phyloP scores from a whole-genome alignment of 768 basidiomycete genomes.

The Podaxis sp. region DNA sequence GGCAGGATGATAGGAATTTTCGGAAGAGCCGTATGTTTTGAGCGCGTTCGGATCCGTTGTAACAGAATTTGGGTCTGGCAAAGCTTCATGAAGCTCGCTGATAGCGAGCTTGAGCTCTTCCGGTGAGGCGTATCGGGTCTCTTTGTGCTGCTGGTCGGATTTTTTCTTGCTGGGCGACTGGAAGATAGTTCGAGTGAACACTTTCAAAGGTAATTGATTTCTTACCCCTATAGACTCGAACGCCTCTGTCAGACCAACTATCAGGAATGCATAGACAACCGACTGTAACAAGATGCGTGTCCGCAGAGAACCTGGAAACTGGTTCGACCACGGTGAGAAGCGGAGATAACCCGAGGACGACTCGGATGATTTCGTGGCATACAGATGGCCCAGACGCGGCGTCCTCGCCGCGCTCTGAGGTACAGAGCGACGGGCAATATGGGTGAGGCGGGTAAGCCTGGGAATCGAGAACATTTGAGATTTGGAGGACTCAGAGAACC shows the following conservation, averaged over 20 bases:
- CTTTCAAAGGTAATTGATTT: neutral
- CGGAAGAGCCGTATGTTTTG: slow-evolving; percentile 61
- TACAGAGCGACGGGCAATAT: neutral
- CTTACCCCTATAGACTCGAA: slow-evolving; percentile 24
- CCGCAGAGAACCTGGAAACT: slow-evolving; percentile 33
- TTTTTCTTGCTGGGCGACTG: slow-evolving; percentile 5
- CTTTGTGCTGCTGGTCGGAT: slow-evolving; percentile 8
- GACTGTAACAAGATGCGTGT: slow-evolving; percentile 36
- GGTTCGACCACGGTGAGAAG: slow-evolving; percentile 42
- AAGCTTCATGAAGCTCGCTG: slow-evolving; percentile 43
- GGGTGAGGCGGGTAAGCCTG: neutral
- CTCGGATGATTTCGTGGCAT: slow-evolving; percentile 7
- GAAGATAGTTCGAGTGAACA: slow-evolving; percentile 5
- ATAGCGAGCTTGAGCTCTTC: slow-evolving; percentile 52
- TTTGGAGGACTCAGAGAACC: neutral
- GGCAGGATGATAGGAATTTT: slow-evolving; percentile 65
- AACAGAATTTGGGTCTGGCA: slow-evolving; percentile 49
- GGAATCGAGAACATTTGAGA: slow-evolving; percentile 18
- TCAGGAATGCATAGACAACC: slow-evolving; percentile 33
- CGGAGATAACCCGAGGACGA: slow-evolving; percentile 16
- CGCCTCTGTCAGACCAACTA: slow-evolving; percentile 30
- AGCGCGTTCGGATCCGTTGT: slow-evolving; percentile 52
- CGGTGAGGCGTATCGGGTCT: slow-evolving; percentile 42
- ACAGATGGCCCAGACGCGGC: neutral
- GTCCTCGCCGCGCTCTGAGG: neutral